Base-by-base conservation (phyloP, 2,329 filamentous ascomycete genomes). In the Phialophora macrospora region DNA sequence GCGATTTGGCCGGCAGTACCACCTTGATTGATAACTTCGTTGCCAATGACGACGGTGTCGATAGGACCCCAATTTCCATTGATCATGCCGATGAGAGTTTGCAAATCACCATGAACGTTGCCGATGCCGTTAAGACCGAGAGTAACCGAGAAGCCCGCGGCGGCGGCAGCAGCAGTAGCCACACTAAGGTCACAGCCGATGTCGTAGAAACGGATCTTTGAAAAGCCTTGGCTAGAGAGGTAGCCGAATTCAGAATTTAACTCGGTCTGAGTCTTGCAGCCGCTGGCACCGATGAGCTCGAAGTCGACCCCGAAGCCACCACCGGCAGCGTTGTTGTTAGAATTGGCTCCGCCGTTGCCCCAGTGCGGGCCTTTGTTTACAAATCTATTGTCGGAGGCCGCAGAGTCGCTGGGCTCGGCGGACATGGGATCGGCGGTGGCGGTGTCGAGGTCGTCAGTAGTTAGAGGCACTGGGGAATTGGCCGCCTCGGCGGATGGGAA, bases 11-110 rank as follows among this genome's bases (percentile, higher is more conserved):
- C 71, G 0, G 85, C 81, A 4, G 82, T 83, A 44, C 81, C 83
- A 44, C 80, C 76, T 48, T 87, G 84, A 77, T 91, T 90, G 75
- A 96, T 87, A 38, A 90, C 81, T 77, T 96, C 92, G 75, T 96
- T 96, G 68, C 92, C 92, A 49, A 96, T 84, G 63, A 86, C 86
- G 73, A 96, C 83, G 1, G 90, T 90, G 74, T 90, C 83, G 68
- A 96, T 84, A 14, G 81, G 75, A 56, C 80, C 81, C 91, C 91
- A 96, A 76, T 91, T 85, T 32, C 83, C 81, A 5, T 80, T 78
- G 49, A 90, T 81, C 14, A 84, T 87, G 4, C 81, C 75, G 62
- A 87, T 84, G 67, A 96, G 87, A 32, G 79, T 81, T 9, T 82
- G 71, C n/a, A 91, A 81, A 65, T 91, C 87, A 1, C 78, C 68